Base-by-base conservation (phyloP, 192 early-diverging fungal genomes). In the Backusella westeae region DNA sequence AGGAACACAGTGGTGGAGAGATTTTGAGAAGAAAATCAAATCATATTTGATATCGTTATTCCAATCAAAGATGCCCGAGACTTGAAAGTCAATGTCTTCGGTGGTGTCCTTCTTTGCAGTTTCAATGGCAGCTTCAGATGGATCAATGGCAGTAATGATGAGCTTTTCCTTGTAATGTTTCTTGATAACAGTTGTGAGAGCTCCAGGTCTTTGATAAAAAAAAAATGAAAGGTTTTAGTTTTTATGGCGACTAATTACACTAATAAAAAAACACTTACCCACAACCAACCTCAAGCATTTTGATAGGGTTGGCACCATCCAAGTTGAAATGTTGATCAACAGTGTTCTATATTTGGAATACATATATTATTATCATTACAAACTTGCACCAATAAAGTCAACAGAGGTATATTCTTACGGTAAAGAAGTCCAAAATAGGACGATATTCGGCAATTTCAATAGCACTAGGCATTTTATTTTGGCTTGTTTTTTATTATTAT, bases 1-100 rank as follows among this genome's bases (percentile, higher is more conserved):
- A 26, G 75, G 75, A 29, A 67, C 29, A 46, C 63, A 69, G 21
- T 76, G 75, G 29, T 76, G 75, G 6, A 76, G 75, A 46, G 75
- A 76, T 26, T 76, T 76, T 41, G 75, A 70, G 17, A 76, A 76
- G 15, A 76, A 41, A 6, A 76, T 69, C 9, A 76, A n/a, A 52
- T 76, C 75, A 42, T 42, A 76, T 1, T 69, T 76, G 1, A 2
- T 14, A 49, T 76, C 36, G 10, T 15, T 34, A 0, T 72, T 67
- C 26, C 38, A 76, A 14, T 76, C 34, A 35, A 76, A 67, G 34
- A 76, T 67, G 32, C 34, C 65, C 19, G 75, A 68, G 5, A 23
- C 23, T 23, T 52, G 34, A 23, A 76, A 69, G 3, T 41, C n/a
- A 7, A 67, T 19, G 10, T 69, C 67, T 6, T 41, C 29, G 1